These are phyloP conservation scores for Fusarium agapanthi DNA, from an alignment of 2,329 filamentous ascomycete species.

Conservation along the genomic window DNA sequence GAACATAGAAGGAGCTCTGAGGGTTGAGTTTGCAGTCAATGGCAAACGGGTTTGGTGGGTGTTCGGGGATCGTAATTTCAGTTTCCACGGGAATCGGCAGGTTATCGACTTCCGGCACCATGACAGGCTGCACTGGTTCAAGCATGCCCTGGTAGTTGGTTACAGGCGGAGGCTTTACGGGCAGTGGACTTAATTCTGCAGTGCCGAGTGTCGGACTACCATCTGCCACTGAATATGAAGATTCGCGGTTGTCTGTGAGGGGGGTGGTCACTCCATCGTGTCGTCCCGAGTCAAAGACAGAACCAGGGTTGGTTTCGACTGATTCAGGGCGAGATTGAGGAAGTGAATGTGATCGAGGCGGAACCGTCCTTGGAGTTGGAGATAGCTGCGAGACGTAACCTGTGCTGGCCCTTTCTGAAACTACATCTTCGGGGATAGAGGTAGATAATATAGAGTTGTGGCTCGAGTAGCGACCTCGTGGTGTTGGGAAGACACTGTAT, in stretches of 20 bases:
- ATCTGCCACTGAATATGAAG: conserved; percentile 31
- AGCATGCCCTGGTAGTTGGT: conserved; percentile 28
- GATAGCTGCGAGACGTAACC: conserved; percentile 28
- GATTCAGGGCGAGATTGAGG: conserved; percentile 40
- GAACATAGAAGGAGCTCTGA: conserved; percentile 60
- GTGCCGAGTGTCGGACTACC: conserved; percentile 39
- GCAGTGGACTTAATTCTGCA: conserved; percentile 33
- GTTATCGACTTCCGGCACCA: conserved; percentile 34
- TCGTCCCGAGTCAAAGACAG: conserved; percentile 36
- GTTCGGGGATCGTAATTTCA: conserved; percentile 16
- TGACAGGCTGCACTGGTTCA: not conserved
- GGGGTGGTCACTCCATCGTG: conserved; percentile 33
- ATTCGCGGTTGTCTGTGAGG: conserved; percentile 35
- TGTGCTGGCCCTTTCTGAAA: conserved; percentile 30
- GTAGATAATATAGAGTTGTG: conserved; percentile 37
- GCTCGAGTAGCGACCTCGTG: conserved; percentile 35
- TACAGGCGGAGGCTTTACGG: conserved; percentile 17
- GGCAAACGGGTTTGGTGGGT: conserved; percentile 31
- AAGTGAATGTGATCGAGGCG: conserved; percentile 27
- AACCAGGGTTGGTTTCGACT: conserved; percentile 36
- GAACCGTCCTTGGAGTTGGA: conserved; percentile 20
- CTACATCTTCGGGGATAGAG: conserved; percentile 41
- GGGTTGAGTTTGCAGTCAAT: conserved; percentile 54
- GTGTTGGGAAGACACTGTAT: conserved; percentile 39
- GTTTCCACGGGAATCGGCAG: conserved; percentile 40